Percentiles rank a stretch among this genome's conserved stretches.
Conservation (phyloP, 2,329 filamentous ascomycete genomes). For the Grosmannia clavigera region DNA sequence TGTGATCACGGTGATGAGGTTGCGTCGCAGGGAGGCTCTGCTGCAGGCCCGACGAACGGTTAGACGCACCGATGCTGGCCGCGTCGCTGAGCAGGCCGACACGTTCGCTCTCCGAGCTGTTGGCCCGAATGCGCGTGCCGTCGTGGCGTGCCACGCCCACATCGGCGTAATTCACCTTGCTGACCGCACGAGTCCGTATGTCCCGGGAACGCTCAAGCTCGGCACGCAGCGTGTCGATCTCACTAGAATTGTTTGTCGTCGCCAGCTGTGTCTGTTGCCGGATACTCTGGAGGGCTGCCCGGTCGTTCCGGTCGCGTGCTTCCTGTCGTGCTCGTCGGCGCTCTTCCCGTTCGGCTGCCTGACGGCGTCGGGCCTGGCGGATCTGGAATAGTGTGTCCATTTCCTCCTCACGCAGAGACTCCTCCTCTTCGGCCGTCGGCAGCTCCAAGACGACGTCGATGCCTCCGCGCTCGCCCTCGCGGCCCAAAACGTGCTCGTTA, state of each 20-base stretch:
- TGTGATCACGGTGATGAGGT: constrained; percentile 30
- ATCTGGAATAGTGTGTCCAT: constrained; percentile 93
- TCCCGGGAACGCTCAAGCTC: constrained; percentile 44
- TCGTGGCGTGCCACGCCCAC: constrained; percentile 67
- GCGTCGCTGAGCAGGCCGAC: constrained; percentile 60
- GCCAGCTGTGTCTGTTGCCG: constrained; percentile 41
- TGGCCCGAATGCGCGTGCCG: constrained; percentile 61
- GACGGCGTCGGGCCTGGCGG: constrained; percentile 60
- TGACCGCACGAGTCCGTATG: constrained; percentile 53
- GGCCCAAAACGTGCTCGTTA: constrained; percentile 69
- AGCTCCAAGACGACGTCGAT: constrained; percentile 85
- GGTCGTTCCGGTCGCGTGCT: constrained; percentile 60
- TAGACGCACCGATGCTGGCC: constrained; percentile 42
- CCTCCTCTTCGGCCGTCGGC: constrained; percentile 68
- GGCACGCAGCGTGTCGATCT: constrained; percentile 46
- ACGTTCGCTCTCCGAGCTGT: constrained; percentile 60
- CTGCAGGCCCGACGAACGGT: constrained; percentile 17
- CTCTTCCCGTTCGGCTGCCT: constrained; percentile 66
- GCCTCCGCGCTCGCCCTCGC: constrained; percentile 82
- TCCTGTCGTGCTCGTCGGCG: constrained; percentile 57
- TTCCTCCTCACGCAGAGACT: constrained; percentile 67
- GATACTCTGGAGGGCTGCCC: constrained; percentile 54
- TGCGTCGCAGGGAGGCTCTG: constrained; percentile 8
- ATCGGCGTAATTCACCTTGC: constrained; percentile 64
- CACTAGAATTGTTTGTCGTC: constrained; percentile 33